phyloP scores from a whole-genome alignment of 257 asterid species.

The Penstemon eatonii region DNA sequence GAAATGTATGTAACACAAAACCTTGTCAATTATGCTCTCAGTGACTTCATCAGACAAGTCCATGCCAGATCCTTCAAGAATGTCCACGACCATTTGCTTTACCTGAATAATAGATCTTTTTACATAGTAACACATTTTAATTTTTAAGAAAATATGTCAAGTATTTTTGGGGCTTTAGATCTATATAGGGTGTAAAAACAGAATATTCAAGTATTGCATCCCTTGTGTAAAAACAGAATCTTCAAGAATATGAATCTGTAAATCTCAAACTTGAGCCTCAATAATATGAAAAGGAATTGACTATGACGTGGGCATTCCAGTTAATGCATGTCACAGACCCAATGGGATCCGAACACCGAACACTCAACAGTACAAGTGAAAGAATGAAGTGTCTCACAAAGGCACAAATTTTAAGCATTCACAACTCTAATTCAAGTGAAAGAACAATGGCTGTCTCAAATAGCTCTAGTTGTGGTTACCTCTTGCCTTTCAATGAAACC shows the following conservation, averaged over 20 bases:
- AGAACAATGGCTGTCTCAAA: neutral
- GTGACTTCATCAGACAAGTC: slow-evolving; percentile 93
- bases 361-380: neutral
- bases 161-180: neutral
- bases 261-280: slow-evolving; percentile 13
- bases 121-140: neutral
- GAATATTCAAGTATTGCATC: neutral
- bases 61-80: slow-evolving; percentile 98
- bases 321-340: neutral
- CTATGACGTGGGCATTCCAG: neutral
- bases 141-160: neutral
- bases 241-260: neutral
- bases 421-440: neutral
- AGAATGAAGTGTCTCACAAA: slow-evolving; percentile 2
- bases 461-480: slow-evolving; percentile 44
- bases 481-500: slow-evolving; percentile 99
- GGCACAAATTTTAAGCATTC: neutral
- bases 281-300: slow-evolving; percentile 2
- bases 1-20: slow-evolving; percentile 20
- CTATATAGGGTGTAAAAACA: neutral
- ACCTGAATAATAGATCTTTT: slow-evolving; percentile 43
- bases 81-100: slow-evolving; percentile 98
- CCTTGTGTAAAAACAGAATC: neutral
- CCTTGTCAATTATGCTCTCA: slow-evolving; percentile 98
- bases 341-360: neutral